Conservation (phyloP, 2,329 filamentous ascomycete species). For the Truncatella angustata region DNA sequence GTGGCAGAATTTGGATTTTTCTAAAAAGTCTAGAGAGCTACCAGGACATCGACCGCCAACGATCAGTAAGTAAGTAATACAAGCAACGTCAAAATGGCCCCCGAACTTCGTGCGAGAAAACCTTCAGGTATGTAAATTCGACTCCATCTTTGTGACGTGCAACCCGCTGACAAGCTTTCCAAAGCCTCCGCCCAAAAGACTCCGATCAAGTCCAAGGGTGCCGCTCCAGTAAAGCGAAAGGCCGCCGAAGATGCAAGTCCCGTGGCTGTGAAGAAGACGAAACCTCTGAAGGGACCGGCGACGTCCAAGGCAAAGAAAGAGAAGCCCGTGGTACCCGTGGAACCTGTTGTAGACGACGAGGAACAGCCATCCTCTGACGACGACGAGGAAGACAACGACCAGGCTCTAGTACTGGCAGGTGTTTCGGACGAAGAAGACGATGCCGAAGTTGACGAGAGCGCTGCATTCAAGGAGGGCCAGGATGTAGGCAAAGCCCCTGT, state of each 20-base stretch:
- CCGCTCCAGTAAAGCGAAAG: constrained; percentile 32
- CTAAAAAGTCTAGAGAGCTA: no score
- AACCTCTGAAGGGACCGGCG: constrained; percentile 32
- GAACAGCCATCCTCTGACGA: constrained; percentile 29
- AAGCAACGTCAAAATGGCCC: constrained; percentile 11
- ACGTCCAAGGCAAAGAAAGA: neutral
- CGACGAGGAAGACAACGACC: constrained; percentile 40
- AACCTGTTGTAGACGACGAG: constrained; percentile 7
- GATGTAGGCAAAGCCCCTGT: constrained; percentile 51
- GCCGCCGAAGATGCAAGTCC: constrained; percentile 45
- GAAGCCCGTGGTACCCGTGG: constrained; percentile 8
- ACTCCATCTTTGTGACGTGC: no score
- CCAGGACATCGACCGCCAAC: no score
- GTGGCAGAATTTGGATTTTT: constrained; percentile 8
- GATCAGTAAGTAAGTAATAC: no score
- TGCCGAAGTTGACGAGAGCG: constrained; percentile 29
- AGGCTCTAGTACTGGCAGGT: constrained; percentile 41
- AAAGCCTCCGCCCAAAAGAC: constrained; percentile 34
- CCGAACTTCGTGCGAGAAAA: constrained; percentile 11
- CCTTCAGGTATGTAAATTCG: constrained; percentile 6
- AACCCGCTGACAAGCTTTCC: no score
- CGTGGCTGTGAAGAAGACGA: constrained; percentile 44
- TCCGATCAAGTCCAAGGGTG: constrained; percentile 30
- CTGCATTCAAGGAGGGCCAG: constrained; percentile 45
- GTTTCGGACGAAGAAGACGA: constrained; percentile 46